These are phyloP conservation scores for Brassica incana DNA, from an alignment of 345 rosid genomes.

Conservation along the genomic window DNA sequence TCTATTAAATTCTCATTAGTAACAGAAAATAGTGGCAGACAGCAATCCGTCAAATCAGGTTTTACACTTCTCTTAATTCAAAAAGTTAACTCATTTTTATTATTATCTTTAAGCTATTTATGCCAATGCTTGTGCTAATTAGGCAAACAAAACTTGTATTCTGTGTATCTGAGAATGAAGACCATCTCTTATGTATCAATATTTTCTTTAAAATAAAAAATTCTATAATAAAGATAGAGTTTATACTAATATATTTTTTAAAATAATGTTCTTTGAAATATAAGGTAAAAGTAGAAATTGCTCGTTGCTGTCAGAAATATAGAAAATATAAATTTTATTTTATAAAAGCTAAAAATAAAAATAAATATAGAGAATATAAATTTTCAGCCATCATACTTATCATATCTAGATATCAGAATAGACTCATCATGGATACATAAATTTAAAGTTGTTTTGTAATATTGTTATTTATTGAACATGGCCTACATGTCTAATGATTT, in stretches of 20 bases:
- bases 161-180: background rate
- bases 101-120: background rate
- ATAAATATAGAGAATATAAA: too few relatives aligned
- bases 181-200: too few relatives aligned
- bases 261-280: background rate
- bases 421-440: background rate
- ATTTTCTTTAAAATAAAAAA: background rate
- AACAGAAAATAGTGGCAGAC: slow-evolving; percentile 32
- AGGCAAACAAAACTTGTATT: background rate
- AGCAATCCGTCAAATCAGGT: slow-evolving; percentile 27
- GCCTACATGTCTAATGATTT: slow-evolving; percentile 34
- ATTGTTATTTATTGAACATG: slow-evolving; percentile 12
- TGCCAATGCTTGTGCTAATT: background rate
- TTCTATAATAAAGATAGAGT: background rate
- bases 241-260: background rate
- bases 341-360: background rate
- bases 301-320: background rate
- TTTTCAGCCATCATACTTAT: background rate
- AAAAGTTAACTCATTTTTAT: background rate
- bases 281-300: background rate
- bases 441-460: background rate
- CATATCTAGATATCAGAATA: background rate
- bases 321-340: background rate
- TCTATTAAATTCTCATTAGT: slow-evolving; percentile 2
- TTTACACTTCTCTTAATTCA: background rate